phyloP scores from a whole-genome alignment of 495 filamentous ascomycete species.

The Hyaloscypha variabilis region DNA sequence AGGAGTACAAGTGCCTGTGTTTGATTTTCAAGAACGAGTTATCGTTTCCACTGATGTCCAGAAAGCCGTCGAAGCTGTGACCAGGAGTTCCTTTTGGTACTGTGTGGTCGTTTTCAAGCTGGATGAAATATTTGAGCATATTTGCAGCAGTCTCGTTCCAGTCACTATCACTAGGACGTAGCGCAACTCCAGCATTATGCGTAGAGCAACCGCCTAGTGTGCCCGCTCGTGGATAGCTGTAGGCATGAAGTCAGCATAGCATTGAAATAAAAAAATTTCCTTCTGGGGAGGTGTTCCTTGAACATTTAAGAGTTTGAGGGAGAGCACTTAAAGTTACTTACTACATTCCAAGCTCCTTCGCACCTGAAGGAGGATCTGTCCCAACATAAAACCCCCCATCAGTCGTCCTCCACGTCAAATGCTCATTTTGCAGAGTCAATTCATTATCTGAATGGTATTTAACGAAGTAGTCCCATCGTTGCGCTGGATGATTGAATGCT shows the following conservation, averaged over 20 bases:
- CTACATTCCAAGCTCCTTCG: too few species aligned
- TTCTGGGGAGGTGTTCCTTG: too few species aligned
- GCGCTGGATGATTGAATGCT: too few species aligned
- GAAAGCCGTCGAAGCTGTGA: neutral
- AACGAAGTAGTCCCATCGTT: too few species aligned
- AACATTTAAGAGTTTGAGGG: too few species aligned
- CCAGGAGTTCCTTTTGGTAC: neutral
- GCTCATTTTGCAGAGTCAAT: too few species aligned
- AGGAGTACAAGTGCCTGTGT: neutral
- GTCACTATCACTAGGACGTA: slow-evolving; percentile 44
- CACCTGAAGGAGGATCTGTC: too few species aligned
- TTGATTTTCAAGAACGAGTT: neutral
- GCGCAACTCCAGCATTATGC: slow-evolving; percentile 46
- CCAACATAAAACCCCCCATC: too few species aligned
- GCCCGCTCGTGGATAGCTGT: slow-evolving; percentile 53
- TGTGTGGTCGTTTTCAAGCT: neutral
- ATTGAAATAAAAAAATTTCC: too few species aligned
- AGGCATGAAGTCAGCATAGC: slow-evolving; percentile 61
- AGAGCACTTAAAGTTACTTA: too few species aligned
- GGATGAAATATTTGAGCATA: neutral
- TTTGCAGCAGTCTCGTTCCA: slow-evolving; percentile 43
- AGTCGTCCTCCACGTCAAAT: too few species aligned
- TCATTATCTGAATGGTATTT: too few species aligned
- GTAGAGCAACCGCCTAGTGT: slow-evolving; percentile 49
- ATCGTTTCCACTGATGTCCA: neutral